phyloP scores from a whole-genome alignment of 2,329 filamentous ascomycete genomes.

The Trichoderma guizhouense region DNA sequence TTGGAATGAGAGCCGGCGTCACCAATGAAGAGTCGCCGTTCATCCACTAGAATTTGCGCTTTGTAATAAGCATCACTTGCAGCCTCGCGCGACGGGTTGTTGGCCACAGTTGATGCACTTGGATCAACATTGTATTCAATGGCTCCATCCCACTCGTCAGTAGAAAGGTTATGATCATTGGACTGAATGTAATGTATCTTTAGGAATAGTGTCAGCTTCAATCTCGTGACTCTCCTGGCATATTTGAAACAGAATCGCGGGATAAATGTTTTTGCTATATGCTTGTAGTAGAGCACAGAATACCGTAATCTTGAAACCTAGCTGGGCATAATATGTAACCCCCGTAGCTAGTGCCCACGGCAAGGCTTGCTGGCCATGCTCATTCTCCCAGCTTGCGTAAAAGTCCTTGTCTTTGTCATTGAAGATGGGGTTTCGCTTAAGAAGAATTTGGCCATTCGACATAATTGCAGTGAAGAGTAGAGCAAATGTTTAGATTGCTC shows the following conservation, averaged over 20 bases:
- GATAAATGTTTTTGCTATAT: too few species aligned
- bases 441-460: background rate
- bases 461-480: background rate
- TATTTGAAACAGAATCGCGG: background rate
- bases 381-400: background rate
- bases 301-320: background rate
- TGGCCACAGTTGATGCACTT: background rate
- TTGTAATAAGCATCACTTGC: background rate
- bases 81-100: background rate
- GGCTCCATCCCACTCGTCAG: background rate
- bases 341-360: background rate
- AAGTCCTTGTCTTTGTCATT: background rate
- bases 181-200: background rate
- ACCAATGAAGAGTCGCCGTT: background rate
- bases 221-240: background rate
- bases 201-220: background rate
- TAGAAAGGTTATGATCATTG: background rate
- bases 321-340: background rate
- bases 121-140: background rate
- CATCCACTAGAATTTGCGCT: background rate
- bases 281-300: too few species aligned
- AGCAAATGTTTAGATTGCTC: background rate
- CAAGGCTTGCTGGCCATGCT: background rate
- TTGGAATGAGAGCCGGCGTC: background rate
- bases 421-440: background rate